Base-by-base conservation (phyloP, 768 basidiomycete genomes). In the Phlebiopsis flavidoalba region DNA sequence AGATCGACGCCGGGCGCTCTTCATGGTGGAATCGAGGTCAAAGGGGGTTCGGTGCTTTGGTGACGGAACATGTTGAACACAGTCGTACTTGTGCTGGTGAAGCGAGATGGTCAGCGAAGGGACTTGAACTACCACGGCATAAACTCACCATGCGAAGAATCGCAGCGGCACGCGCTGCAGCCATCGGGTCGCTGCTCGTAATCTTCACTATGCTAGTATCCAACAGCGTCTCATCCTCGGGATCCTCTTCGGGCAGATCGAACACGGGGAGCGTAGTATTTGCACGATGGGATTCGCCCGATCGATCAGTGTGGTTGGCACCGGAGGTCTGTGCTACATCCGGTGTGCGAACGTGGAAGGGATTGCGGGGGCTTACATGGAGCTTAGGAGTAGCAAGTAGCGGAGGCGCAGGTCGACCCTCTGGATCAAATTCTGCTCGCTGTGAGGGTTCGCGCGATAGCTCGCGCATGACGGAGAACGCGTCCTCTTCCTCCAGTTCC, bases 101-200 rank as follows among this genome's bases (percentile, higher is more conserved):
- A n/a, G 43, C 48, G 7, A 62, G 40, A 35, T n/a, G 14, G 22
- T 59, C 11, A 59, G 19, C 15, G 52, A 58, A 48, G 21, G 60
- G 40, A n/a, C 48, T 11, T 19, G 12, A 2, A n/a, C 14, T n/a
- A 7, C 24, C 24, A 11, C 4, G 45, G 56, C 19, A 6, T 22
- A 1, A 12, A 71, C 84, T n/a, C 53, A 92, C 93, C 79, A 91
- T 82, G 73, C 90, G 93, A 66, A 97, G 77, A 60, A 97, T 95
- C 0, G 95, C 95, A 36, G 92, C 94, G n/a, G 94, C 95, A 52
- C 91, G 77, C 1, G 94, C 95, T 50, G 95, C 95, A 17, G 92
- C 92, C 60, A 81, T 79, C 1, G 95, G 91, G 71, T 96, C 91
- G 21, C 84, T 83, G 60, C 91, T 93, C 2, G 87, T 87, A 62